Evolutionary conservation across 2,329 filamentous ascomycete genomes (phyloP), one percentile per base, ranked within the genome.

Genomic region (Ceratocystis lukuohia): DNA sequence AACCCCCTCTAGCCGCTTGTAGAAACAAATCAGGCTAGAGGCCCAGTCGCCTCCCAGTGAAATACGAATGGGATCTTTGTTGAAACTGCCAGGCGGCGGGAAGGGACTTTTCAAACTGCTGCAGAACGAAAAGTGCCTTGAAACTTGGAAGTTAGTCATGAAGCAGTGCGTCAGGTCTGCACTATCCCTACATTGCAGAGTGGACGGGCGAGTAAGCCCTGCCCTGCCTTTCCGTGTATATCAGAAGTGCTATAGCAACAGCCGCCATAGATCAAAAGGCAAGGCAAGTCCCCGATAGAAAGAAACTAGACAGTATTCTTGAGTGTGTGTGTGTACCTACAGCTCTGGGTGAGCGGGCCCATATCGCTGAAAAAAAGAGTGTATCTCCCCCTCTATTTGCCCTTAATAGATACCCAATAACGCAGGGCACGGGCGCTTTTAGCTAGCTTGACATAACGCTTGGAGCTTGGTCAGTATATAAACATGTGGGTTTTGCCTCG

Each of bases 351-450:
- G 33, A 37, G 33, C 33, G 2, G 33, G 33, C 33, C 33, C 33
- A 37, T 37, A 3, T 37, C 8, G 33, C 33, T 37, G 50, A 30
- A 30, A 28, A 56, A 12, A 5, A 25, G 2, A 6, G 50, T 22
- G 22, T 22, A n/a, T 22, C 46, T 22, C 33, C 15, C 46, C 46
- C 46, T 50, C 46, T 17, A 50, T 37, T 37, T 37, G 8, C 8
- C 8, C 50, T 57, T 57, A 57, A 57, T 57, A 57, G 50, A 28
- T 57, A 57, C 50, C 50, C 20, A 57, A 57, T 30, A 28, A 28
- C 28, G 8, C 50, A 57, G 50, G 17, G 50, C 50, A 57, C 50
- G 20, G 50, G 25, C 20, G 28, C 10, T 33, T 10, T 57, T 57
- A 57, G 50, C 50, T 57, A 15, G 28, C 50, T 22, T 57, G 50